Base-by-base conservation (phyloP, 1,139 yeast species). In the Magnusiomyces fungicola region DNA sequence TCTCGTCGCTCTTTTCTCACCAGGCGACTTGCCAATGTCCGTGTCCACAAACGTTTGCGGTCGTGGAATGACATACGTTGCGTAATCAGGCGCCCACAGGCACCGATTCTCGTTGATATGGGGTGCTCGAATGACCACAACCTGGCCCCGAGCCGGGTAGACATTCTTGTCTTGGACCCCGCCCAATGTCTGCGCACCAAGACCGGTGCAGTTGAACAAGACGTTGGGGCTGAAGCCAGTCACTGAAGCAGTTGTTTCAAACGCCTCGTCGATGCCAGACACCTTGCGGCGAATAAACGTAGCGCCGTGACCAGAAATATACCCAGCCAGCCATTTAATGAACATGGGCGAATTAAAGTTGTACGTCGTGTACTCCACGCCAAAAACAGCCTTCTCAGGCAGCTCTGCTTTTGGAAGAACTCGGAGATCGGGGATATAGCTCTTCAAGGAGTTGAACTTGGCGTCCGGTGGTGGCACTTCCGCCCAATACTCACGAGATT, bases 141-240 rank as follows among this genome's bases (percentile, higher is more conserved):
- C 83, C 59, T 80, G 86, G 3, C 85, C 86, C 52, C 86, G 69
- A 0, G 80, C 74, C 10, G 86, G 83, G 55, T 75, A 77, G 29
- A 77, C 73, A 0, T 67, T 62, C 19, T 63, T 53, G 56, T 81
- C 86, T 27, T 68, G 65, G 43, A 79, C 81, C 12, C 82, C 83
- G 18, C 76, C 75, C 5, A 81, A 62, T 2, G 62, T 58, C 45
- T 68, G 69, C 3, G 86, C 79, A 2, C 85, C 83, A 40, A 77
- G 68, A 16, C 87, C 88, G 0, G 83, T 69, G 64, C 87, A 81
- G 58, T 81, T 81, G 70, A 81, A 79, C 12, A 80, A 79, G 7
- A 63, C 67, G 23, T 23, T 21, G 41, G 70, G 68, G 14, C 75
- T 71, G 6, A 16, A 3, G 24, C 12, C 27, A 3, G 27, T 2